phyloP scores from a whole-genome alignment of 2,329 filamentous ascomycete species.

The Calonectria naviculata region DNA sequence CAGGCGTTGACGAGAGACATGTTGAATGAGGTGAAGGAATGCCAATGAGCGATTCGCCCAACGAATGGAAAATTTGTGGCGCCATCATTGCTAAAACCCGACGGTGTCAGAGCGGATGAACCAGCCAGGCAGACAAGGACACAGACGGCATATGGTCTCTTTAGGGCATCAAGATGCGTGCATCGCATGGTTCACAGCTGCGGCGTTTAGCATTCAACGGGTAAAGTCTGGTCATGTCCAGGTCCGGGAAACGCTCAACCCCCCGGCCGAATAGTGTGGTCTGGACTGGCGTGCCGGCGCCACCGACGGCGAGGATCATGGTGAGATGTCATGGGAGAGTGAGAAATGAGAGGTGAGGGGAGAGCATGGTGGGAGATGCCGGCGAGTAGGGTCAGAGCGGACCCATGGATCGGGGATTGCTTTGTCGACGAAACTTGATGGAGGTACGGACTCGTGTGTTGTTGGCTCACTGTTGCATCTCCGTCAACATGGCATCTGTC shows the following conservation, averaged over 20 bases:
- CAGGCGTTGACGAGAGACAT: slow-evolving; percentile 10
- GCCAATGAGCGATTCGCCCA: slow-evolving; percentile 1
- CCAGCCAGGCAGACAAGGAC: background rate
- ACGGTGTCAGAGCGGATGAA: background rate
- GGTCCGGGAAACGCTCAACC: background rate
- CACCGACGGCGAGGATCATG: background rate
- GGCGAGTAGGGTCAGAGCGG: background rate
- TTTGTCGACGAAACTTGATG: slow-evolving; percentile 3
- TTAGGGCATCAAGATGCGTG: background rate
- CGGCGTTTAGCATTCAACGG: slow-evolving; percentile 8
- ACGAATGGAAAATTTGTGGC: slow-evolving; percentile 16
- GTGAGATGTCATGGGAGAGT: background rate
- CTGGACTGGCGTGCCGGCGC: background rate
- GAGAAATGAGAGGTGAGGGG: background rate
- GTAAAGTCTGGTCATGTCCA: background rate
- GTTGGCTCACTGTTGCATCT: background rate
- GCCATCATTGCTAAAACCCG: background rate
- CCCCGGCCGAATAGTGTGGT: background rate
- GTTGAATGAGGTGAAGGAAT: background rate
- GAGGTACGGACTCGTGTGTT: background rate
- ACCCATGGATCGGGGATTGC: background rate
- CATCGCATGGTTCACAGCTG: background rate
- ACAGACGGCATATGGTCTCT: background rate
- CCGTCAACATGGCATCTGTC: background rate
- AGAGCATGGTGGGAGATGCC: background rate